phyloP scores from a whole-genome alignment of 129 eudicot species.

The Glebionis coronaria region DNA sequence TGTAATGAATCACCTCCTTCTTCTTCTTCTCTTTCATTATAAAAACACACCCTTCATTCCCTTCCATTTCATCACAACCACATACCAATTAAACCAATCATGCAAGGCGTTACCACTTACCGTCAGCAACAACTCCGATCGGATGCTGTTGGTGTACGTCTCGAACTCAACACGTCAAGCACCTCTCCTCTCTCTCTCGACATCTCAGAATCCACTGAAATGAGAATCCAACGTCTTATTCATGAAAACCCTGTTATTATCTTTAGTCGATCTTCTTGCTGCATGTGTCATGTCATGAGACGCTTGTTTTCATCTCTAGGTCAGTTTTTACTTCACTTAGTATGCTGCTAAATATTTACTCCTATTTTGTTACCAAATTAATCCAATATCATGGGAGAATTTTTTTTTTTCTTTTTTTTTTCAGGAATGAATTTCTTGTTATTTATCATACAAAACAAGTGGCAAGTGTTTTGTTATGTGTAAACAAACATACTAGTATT shows the following conservation, averaged over 20 bases:
- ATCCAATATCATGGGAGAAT: too few relatives aligned
- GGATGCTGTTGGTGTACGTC: slow-evolving; percentile 72
- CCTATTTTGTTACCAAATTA: too few relatives aligned
- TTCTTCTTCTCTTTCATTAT: slow-evolving; percentile 18
- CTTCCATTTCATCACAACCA: slow-evolving; percentile 10
- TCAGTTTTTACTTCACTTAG: too few relatives aligned
- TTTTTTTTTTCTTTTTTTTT: too few relatives aligned
- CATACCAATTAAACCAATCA: not conserved
- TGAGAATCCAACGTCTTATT: slow-evolving; percentile 76
- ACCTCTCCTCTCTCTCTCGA: slow-evolving; percentile 72
- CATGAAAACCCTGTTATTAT: slow-evolving; percentile 76
- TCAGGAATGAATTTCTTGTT: too few relatives aligned
- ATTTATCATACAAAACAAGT: too few relatives aligned
- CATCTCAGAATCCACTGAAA: slow-evolving; percentile 70
- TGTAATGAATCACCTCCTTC: slow-evolving; percentile 29
- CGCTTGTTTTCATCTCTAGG: slow-evolving; percentile 47
- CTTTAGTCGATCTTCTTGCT: slow-evolving; percentile 74
- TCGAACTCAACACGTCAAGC: slow-evolving; percentile 63
- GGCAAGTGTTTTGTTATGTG: too few relatives aligned
- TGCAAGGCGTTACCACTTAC: slow-evolving; percentile 55
- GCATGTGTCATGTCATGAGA: slow-evolving; percentile 99
- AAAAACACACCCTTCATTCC: slow-evolving; percentile 24
- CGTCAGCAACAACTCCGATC: slow-evolving; percentile 20
- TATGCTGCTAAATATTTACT: too few relatives aligned
- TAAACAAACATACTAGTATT: too few relatives aligned